Base-by-base conservation (phyloP, 345 rosid genomes). In the Melastoma malabathricum region DNA sequence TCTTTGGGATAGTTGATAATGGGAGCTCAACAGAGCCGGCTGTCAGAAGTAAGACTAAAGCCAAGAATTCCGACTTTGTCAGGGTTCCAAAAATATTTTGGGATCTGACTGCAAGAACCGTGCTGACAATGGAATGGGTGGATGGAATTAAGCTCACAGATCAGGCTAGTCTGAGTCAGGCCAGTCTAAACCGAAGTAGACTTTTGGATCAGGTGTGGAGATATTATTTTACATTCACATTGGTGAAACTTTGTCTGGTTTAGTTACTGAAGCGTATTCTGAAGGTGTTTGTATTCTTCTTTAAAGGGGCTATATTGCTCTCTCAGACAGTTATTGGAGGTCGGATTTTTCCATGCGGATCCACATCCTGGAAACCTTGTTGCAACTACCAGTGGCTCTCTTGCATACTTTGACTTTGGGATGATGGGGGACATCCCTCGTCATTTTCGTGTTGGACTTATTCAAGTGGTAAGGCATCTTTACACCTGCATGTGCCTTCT, bases 331-430 rank as follows among this genome's bases (percentile, higher is more conserved):
- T 71, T 92, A 69, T 96, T 92, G 57, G 96, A 92, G 74, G 83
- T 77, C 45, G 98, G 98, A 53, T 92, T 82, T 74, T 92, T 92
- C 68, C 98, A 92, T 70, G 98, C 98, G 41, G 98, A 92, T 69
- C 96, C 96, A 12, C 96, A 92, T 71, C 98, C 98, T 57, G 98
- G 98, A 72, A 92, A 92, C 59, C 96, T 92, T 60, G 89, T 87
- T 59, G 98, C 95, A 38, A 67, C 77, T 43, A 60, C 59, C 31
- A 59, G 68, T 58, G 96, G 96, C 25, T 66, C 63, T 68, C 89
- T 92, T 48, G 98, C 87, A 48, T 92, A 87, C 73, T 80, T 92
- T 56, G 98, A 92, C 75, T 92, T 87, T 61, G 98, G 95, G 47
- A 92, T 92, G 95, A 82, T 90, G 96, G 96, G 96, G 17, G 89